phyloP scores from a whole-genome alignment of 371 early-diverging fungal species.

The Mortierella sp. region DNA sequence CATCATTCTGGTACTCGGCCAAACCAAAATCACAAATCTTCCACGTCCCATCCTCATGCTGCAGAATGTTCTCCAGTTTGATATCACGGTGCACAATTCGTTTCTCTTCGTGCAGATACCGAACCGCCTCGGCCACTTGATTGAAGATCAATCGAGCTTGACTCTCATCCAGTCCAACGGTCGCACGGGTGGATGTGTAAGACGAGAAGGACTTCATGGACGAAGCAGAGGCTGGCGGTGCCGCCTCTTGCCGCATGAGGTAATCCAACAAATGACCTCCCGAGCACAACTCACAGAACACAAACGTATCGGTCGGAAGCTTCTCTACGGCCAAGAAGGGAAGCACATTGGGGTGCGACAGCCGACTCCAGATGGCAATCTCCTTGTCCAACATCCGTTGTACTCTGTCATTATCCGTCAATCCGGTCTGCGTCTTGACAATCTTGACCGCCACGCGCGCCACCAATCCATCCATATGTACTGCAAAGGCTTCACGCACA shows the following conservation, averaged over 20 bases:
- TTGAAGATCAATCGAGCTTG: constrained; percentile 64
- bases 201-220: background rate
- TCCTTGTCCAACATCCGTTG: constrained; percentile 56
- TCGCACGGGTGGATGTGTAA: constrained; percentile 4
- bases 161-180: constrained; percentile 54
- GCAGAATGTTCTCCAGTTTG: constrained; percentile 93
- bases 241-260: constrained; percentile 55
- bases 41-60: constrained; percentile 60
- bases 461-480: constrained; percentile 31
- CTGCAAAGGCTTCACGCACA: constrained; percentile 69
- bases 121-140: constrained; percentile 78
- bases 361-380: constrained; percentile 74
- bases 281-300: constrained; percentile 75
- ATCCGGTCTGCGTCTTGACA: constrained; percentile 53
- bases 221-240: no score
- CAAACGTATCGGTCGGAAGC: constrained; percentile 69
- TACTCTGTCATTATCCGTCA: constrained; percentile 30
- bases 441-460: constrained; percentile 67
- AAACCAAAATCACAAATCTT: constrained; percentile 95
- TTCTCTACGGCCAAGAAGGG: constrained; percentile 71
- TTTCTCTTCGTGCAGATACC: constrained; percentile 80
- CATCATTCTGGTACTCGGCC: constrained; percentile 61
- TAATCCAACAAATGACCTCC: constrained; percentile 62
- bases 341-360: constrained; percentile 78
- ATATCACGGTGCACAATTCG: constrained; percentile 90